Conservation (phyloP, 139 green algal species). For the Ostreobium quekettii region DNA sequence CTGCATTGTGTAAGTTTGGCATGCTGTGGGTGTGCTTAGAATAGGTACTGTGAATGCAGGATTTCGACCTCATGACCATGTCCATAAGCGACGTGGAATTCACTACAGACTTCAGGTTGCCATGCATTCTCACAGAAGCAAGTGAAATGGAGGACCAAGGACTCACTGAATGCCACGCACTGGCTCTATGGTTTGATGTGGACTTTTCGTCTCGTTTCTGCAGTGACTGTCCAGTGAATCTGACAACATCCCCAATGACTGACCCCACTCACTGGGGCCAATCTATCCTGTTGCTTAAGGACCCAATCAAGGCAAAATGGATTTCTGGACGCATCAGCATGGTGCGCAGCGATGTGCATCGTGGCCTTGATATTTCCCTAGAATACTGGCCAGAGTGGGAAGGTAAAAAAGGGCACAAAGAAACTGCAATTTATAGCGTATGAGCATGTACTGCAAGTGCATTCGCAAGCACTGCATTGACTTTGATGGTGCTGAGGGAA, state of each 20-base stretch:
- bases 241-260: slow-evolving; percentile 67
- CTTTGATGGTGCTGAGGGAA: too few species aligned
- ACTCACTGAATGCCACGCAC: slow-evolving; percentile 51
- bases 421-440: too few species aligned
- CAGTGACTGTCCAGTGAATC: slow-evolving; percentile 48
- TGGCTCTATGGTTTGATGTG: slow-evolving; percentile 96
- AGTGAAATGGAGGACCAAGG: slow-evolving; percentile 28
- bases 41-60: slow-evolving; percentile 14
- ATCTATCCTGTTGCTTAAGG: slow-evolving; percentile 66
- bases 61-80: slow-evolving; percentile 70
- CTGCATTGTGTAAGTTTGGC: neutral
- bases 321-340: slow-evolving; percentile 64
- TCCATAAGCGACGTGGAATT: slow-evolving; percentile 69
- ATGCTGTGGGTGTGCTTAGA: neutral
- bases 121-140: slow-evolving; percentile 1
- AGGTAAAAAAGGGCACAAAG: too few species aligned
- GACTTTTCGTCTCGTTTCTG: slow-evolving; percentile 80
- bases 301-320: neutral
- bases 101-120: slow-evolving; percentile 59
- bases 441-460: too few species aligned
- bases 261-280: slow-evolving; percentile 87
- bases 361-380: slow-evolving; percentile 67
- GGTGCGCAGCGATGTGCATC: slow-evolving; percentile 45
- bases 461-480: too few species aligned
- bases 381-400: slow-evolving; percentile 27